Percentiles rank a stretch among this genome's conserved stretches.
phyloP scores from a whole-genome alignment of 2,329 filamentous ascomycete species.

The Fusarium tricinctum region DNA sequence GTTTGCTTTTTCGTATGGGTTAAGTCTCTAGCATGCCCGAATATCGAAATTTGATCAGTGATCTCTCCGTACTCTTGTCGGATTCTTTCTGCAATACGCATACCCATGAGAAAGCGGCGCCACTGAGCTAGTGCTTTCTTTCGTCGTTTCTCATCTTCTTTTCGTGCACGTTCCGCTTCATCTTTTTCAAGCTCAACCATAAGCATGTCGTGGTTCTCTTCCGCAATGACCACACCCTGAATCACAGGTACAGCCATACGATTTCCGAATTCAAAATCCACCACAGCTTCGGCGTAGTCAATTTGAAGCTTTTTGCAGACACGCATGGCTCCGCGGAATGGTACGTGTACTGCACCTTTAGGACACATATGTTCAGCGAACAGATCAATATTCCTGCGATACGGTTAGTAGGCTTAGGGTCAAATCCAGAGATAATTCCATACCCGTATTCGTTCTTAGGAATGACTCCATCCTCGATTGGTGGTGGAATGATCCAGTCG shows the following conservation, averaged over 20 bases:
- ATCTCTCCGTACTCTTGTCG: constrained; percentile 80
- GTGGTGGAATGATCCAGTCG: constrained; percentile 93
- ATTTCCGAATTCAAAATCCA: constrained; percentile 95
- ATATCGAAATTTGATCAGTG: constrained; percentile 65
- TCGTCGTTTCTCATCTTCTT: constrained; percentile 86
- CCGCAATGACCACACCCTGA: constrained; percentile 88
- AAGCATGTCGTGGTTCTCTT: constrained; percentile 80
- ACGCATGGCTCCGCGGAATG: constrained; percentile 79
- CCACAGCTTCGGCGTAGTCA: constrained; percentile 93
- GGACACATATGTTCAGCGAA: constrained; percentile 96
- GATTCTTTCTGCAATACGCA: constrained; percentile 85
- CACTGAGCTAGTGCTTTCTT: constrained; percentile 81
- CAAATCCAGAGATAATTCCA: constrained; percentile 6
- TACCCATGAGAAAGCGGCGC: constrained; percentile 88
- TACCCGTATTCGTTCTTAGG: constrained; percentile 92
- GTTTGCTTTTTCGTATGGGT: constrained; percentile 35
- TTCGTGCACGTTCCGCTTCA: constrained; percentile 79
- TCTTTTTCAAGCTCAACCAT: constrained; percentile 85
- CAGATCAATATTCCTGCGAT: constrained; percentile 83
- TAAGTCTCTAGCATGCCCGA: constrained; percentile 63
- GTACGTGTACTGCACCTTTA: constrained; percentile 83
- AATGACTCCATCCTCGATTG: constrained; percentile 86
- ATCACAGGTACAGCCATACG: constrained; percentile 94
- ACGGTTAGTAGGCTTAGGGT: constrained; percentile 38
- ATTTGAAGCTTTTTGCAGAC: constrained; percentile 88